Percentiles rank a stretch among this genome's conserved stretches.
Conservation (phyloP, 2,329 filamentous ascomycete genomes). For the Ramularia collo-cygni region DNA sequence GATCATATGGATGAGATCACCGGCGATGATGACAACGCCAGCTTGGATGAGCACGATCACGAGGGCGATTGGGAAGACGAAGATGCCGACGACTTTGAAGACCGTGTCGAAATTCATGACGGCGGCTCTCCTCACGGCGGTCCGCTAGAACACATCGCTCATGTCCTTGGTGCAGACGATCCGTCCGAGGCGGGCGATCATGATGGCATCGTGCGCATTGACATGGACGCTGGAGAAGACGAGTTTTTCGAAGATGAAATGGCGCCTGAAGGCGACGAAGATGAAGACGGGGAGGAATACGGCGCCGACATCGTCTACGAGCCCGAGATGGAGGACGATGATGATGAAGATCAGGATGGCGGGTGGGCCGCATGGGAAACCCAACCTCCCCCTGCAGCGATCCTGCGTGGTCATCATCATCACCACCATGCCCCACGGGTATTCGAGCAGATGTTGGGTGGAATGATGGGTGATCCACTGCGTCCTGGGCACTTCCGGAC, state of each 20-base stretch:
- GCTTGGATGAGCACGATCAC: constrained; percentile 42
- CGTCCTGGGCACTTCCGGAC: constrained; percentile 15
- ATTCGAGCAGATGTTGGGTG: constrained; percentile 24
- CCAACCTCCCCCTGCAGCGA: constrained; percentile 15
- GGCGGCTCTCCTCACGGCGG: constrained; percentile 36
- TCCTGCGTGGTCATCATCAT: constrained; percentile 17
- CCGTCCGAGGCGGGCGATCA: constrained; percentile 32
- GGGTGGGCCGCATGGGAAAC: constrained; percentile 20
- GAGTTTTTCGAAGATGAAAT: constrained; percentile 53
- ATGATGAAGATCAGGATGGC: constrained; percentile 25
- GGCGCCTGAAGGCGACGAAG: constrained; percentile 48
- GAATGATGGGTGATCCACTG: constrained; percentile 19
- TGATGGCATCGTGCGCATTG: constrained; percentile 28
- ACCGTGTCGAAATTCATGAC: constrained; percentile 36
- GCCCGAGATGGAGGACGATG: constrained; percentile 39
- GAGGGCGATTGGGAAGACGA: constrained; percentile 41
- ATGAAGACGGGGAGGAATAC: constrained; percentile 56
- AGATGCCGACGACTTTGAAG: constrained; percentile 37
- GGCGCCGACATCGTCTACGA: constrained; percentile 57
- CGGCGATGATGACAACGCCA: constrained; percentile 43
- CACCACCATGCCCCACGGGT: constrained; percentile 21
- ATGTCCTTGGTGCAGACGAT: constrained; percentile 32
- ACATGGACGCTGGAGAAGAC: constrained; percentile 38
- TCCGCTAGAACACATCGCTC: constrained; percentile 34
- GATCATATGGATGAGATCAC: constrained; percentile 44